phyloP scores from a whole-genome alignment of 495 filamentous ascomycete species.

The Aspergillus carlsbadensis region DNA sequence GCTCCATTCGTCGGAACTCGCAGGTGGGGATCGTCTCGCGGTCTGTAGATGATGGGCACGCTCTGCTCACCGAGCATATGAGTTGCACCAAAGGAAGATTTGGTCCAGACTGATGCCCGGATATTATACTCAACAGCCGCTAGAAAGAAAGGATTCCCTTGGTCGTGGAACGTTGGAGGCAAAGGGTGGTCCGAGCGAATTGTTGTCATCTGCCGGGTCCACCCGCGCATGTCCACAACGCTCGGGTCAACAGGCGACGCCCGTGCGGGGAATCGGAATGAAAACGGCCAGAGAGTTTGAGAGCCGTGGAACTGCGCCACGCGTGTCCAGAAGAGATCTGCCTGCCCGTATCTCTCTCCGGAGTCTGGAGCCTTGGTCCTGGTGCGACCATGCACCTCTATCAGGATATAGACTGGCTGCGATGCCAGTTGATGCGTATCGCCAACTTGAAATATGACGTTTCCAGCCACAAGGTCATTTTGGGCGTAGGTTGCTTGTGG shows the following conservation, averaged over 20 bases:
- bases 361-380: not conserved
- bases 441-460: not conserved
- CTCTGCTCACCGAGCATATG: not conserved
- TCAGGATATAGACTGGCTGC: not conserved
- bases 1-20: not conserved
- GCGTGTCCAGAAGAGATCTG: not conserved
- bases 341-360: not conserved
- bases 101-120: not conserved
- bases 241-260: not conserved
- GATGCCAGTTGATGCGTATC: not conserved
- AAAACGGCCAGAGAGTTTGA: not conserved
- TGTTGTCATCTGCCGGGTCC: not conserved
- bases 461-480: not conserved
- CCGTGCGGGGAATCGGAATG: not conserved
- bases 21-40: not conserved
- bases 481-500: not conserved
- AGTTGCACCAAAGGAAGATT: not conserved
- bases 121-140: not conserved
- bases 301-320: not conserved
- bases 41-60: not conserved
- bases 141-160: not conserved
- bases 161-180: not conserved
- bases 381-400: not conserved
- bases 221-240: not conserved
- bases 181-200: not conserved